A percentile compares a stretch with the other conserved stretches of the same genome.
Conservation (phyloP, 23 red algal genomes). For the Gracilaria gracilis region DNA sequence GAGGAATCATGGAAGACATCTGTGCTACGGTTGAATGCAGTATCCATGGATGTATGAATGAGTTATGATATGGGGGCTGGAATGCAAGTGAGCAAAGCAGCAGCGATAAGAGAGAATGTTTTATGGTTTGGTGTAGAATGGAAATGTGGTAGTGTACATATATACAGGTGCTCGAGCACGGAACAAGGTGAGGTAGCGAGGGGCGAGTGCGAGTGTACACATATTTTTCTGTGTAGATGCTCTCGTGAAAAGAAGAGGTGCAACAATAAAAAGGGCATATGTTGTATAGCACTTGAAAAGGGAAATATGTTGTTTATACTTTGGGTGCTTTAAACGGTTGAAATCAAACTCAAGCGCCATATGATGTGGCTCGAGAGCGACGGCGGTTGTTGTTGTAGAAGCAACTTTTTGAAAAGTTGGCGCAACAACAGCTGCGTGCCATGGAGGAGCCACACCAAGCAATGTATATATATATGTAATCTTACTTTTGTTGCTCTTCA, state of each 20-base stretch:
- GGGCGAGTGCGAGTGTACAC: too few relatives aligned
- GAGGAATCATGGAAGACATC: neutral
- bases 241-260: neutral
- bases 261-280: neutral
- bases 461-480: too few relatives aligned
- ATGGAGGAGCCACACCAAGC: too few relatives aligned
- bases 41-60: neutral
- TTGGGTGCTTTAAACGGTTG: constrained; percentile 24
- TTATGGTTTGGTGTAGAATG: neutral
- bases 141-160: too few relatives aligned
- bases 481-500: too few relatives aligned
- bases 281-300: neutral
- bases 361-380: too few relatives aligned
- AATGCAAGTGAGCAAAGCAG: neutral
- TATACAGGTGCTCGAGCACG: too few relatives aligned
- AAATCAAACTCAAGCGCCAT: constrained; percentile 25
- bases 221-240: neutral
- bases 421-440: too few relatives aligned
- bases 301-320: neutral
- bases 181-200: too few relatives aligned
- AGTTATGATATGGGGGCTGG: neutral
- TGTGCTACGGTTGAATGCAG: neutral
- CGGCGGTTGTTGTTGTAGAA: too few relatives aligned
- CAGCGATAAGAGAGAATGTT: neutral
- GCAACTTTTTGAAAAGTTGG: neutral